These are phyloP conservation scores for Podospora tetraspora DNA, from an alignment of 495 filamentous ascomycete genomes.

Conservation along the genomic window DNA sequence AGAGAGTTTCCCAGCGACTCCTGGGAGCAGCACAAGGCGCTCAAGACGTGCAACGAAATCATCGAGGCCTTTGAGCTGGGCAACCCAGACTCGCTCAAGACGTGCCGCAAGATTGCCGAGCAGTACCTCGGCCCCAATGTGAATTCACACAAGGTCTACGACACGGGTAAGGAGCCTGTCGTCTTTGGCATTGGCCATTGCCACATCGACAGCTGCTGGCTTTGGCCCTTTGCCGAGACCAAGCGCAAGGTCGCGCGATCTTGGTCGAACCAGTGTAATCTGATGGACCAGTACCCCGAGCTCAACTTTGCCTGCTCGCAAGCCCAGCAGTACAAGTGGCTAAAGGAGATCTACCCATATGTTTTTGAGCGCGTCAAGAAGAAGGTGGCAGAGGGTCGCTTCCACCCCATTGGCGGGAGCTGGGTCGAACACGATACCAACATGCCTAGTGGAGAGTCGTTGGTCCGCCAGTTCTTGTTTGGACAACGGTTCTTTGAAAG, in stretches of 20 bases:
- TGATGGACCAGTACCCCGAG: slow-evolving; percentile 93
- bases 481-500: slow-evolving; percentile 93
- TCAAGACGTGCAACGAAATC: slow-evolving; percentile 76
- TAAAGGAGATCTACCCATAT: slow-evolving; percentile 80
- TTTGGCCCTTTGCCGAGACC: slow-evolving; percentile 99
- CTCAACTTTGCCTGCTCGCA: slow-evolving; percentile 87
- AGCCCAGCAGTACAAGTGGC: slow-evolving; percentile 97
- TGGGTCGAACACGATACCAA: slow-evolving; percentile 99
- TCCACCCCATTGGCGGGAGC: slow-evolving; percentile 92
- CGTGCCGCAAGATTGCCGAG: slow-evolving; percentile 74
- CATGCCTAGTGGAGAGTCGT: slow-evolving; percentile 88
- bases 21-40: slow-evolving; percentile 81
- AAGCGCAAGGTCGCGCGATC: slow-evolving; percentile 94
- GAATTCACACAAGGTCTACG: slow-evolving; percentile 79
- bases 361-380: slow-evolving; percentile 84
- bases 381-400: slow-evolving; percentile 83
- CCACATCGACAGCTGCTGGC: slow-evolving; percentile 96
- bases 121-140: slow-evolving; percentile 76
- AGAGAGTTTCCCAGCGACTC: slow-evolving; percentile 73
- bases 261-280: slow-evolving; percentile 91
- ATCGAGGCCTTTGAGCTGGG: slow-evolving; percentile 84
- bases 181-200: slow-evolving; percentile 92
- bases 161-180: slow-evolving; percentile 62
- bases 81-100: slow-evolving; percentile 67
- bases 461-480: slow-evolving; percentile 92